Base-by-base conservation (phyloP, 441 rosid species). In the Erodium moschatum region DNA sequence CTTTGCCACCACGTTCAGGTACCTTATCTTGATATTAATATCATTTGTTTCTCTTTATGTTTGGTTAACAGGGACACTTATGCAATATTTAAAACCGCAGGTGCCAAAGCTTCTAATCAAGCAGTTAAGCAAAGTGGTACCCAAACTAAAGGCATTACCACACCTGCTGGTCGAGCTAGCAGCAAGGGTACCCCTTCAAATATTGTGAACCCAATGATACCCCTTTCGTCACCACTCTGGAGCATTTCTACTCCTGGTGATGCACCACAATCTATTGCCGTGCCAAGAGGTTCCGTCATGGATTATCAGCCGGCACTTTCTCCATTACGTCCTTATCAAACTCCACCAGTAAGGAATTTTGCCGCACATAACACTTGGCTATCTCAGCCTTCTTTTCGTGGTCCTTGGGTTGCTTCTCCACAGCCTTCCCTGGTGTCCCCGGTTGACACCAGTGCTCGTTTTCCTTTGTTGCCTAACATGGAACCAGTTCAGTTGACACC, bases 191-290 rank as follows among this genome's bases (percentile, higher is more conserved):
- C 84, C 58, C 81, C 88, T 63, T 18, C 81, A 16, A 67, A 90
- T 72, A 71, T 76, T 42, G 76, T 72, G 67, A 90, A 81, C 72
- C 84, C 97, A 48, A 67, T 89, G 73, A 79, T 76, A 29, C 93
- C 99, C 66, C 83, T 80, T 72, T 88, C 98, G 60, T 92, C 99
- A 63, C 98, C 98, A 35, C 85, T 90, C 65, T 96, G 98, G 98
- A 86, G 83, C 76, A 74, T 90, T 52, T 69, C 90, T 56, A 83
- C 88, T 48, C 89, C 97, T 46, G 69, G 82, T 18, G 96, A 86
- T 74, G 69, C 82, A 46, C 50, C 84, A 77, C 93, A 92, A 69
- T 73, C 95, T 72, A 82, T 81, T 74, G 74, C 81, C 75, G 24
- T 84, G 75, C 83, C 86, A 65, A 87, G 90, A 84, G 86, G 86